phyloP scores from a whole-genome alignment of 768 basidiomycete species.

The Chalciporus pseudorubinellus region DNA sequence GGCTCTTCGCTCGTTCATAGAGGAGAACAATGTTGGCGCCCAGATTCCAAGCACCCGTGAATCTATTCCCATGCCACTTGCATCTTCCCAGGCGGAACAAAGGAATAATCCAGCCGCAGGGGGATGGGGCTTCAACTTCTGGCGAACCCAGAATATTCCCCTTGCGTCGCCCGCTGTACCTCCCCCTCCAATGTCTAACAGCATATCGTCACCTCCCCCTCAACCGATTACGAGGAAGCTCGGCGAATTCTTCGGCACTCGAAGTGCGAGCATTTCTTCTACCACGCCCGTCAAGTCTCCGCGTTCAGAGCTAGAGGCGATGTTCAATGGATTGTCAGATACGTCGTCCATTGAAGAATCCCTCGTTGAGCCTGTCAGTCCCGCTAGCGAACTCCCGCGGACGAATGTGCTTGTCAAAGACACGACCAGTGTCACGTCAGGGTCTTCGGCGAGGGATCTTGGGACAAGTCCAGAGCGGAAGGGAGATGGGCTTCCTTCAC shows the following conservation, averaged over 20 bases:
- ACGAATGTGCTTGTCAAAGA: conserved; percentile 30
- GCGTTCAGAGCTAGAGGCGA: conserved; percentile 24
- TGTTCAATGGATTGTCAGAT: conserved; percentile 32
- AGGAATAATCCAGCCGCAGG: conserved; percentile 30
- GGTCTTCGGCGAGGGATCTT: conserved; percentile 24
- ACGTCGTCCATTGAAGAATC: conserved; percentile 38
- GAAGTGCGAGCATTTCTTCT: conserved; percentile 50
- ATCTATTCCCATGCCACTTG: conserved; percentile 12
- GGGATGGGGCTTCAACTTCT: conserved; percentile 72
- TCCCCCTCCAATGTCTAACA: conserved; percentile 19
- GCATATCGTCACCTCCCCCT: conserved; percentile 26
- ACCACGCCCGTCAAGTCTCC: conserved; percentile 27
- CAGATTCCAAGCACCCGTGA: conserved; percentile 14
- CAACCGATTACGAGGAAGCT: conserved; percentile 62
- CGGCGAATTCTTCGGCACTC: conserved; percentile 66
- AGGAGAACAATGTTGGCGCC: conserved; percentile 63
- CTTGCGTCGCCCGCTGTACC: conserved; percentile 29
- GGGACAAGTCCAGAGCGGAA: conserved; percentile 31
- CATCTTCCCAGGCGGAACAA: conserved; percentile 31
- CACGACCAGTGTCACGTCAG: conserved; percentile 27
- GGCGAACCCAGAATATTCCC: conserved; percentile 44
- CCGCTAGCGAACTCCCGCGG: conserved; percentile 28
- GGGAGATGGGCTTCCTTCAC: conserved; percentile 11
- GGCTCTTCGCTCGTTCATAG: conserved; percentile 80
- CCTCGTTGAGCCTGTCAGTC: conserved; percentile 33